Conservation (phyloP, 2,329 filamentous ascomycete species). For the Whalleya microplaca region DNA sequence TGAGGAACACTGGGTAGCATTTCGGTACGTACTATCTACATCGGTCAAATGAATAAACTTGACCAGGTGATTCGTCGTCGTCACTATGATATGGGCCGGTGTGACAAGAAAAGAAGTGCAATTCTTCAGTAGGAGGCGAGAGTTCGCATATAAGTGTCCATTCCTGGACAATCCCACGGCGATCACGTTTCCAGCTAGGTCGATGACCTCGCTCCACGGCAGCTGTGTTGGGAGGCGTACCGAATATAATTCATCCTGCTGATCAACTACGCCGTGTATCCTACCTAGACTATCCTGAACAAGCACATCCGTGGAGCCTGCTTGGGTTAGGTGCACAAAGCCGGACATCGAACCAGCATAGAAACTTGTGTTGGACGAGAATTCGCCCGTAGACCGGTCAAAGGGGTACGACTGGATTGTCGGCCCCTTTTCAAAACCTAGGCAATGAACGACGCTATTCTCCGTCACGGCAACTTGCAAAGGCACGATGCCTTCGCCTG, state of each 20-base stretch:
- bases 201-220: constrained; percentile 56
- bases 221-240: constrained; percentile 50
- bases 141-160: constrained; percentile 79
- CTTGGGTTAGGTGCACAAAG: constrained; percentile 36
- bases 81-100: constrained; percentile 82
- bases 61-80: constrained; percentile 87
- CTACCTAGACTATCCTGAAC: constrained; percentile 52
- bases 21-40: constrained; percentile 59
- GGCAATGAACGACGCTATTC: constrained; percentile 32
- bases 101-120: constrained; percentile 91
- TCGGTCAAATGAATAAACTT: constrained; percentile 87
- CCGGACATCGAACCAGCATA: constrained; percentile 37
- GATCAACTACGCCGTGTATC: constrained; percentile 44
- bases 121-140: constrained; percentile 75
- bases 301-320: constrained; percentile 38
- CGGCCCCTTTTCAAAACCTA: constrained; percentile 31
- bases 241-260: constrained; percentile 39
- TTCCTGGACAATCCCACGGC: constrained; percentile 71
- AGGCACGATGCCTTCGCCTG: constrained; percentile 30
- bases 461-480: constrained; percentile 37
- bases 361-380: constrained; percentile 24
- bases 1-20: neutral
- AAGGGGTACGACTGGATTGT: constrained; percentile 30
- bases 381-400: constrained; percentile 26
- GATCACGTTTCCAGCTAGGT: constrained; percentile 46